Evolutionary conservation across 2,329 filamentous ascomycete genomes (phyloP), one percentile per base, ranked within the genome.

Genomic region (Neoascochyta sp.): DNA sequence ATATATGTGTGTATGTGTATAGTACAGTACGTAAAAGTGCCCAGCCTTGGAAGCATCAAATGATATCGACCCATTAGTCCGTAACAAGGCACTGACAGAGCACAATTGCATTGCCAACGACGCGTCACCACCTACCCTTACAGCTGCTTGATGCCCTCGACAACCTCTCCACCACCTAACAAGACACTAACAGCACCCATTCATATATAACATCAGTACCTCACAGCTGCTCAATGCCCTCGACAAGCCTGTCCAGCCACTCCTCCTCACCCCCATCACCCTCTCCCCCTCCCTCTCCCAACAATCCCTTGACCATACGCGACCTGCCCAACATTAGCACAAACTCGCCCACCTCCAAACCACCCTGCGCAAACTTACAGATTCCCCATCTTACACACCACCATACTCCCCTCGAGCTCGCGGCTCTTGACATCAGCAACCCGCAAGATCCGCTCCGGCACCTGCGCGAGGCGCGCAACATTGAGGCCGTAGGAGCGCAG

Each of bases 401-500:
- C 39, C 57, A 64, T 64, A 22, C 78, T 76, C 29, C 80, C 73
- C 65, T 98, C 92, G 62, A 98, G 66, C 62, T 90, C 80, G 21
- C 69, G 70, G 38, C 86, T 93, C 66, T 93, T 92, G 25, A 70
- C 67, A n/a, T 76, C 78, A 3, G 92, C 92, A 14, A 87, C 71
- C 15, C 89, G 84, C 18, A 96, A 70, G 11, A 96, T 77, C 33
- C 76, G 71, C 36, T 75, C 74, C 1, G 90, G 88, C 22, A 98
- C 75, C 29, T 81, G 81, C 3, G 92, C 92, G 30, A 98, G 66
- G 24, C 86, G 73, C 9, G 92, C 92, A 13, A 96, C 92, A 60
- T 96, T 96, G 34, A 98, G 45, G 1, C 93, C 92, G 60, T 98
- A 98, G 11, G 86, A 93, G 4, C 92, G 76, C 69, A 96, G 89